Percentiles rank a stretch among this genome's conserved stretches.
These are phyloP conservation scores for Phytophthora cryptogea DNA, from an alignment of 352 stramenopile genomes.

Conservation along the genomic window DNA sequence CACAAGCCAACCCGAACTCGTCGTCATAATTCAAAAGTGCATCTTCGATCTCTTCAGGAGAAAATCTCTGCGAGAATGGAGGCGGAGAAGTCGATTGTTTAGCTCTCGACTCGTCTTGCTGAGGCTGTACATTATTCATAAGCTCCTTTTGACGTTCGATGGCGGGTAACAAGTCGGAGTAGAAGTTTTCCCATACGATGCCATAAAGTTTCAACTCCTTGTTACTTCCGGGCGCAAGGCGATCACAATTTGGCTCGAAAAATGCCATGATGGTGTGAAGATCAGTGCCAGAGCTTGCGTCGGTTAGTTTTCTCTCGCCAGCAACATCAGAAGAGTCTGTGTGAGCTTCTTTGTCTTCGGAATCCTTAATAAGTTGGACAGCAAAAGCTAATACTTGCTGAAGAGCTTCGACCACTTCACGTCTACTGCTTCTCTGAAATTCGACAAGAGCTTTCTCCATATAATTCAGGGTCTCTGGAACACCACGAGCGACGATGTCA, in stretches of 20 bases:
- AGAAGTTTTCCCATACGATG: slow-evolving; percentile 62
- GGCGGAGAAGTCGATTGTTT: not conserved
- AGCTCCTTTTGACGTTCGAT: slow-evolving; percentile 43
- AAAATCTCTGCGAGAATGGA: slow-evolving; percentile 38
- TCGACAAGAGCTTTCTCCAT: slow-evolving; percentile 58
- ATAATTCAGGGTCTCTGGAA: slow-evolving; percentile 48
- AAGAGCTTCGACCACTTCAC: slow-evolving; percentile 54
- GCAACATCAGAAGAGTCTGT: not conserved
- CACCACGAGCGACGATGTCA: slow-evolving; percentile 54
- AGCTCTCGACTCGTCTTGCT: not conserved
- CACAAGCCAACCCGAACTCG: slow-evolving; percentile 45
- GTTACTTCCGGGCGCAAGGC: slow-evolving; percentile 31
- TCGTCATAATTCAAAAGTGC: slow-evolving; percentile 62
- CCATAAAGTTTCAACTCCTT: slow-evolving; percentile 56
- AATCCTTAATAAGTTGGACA: slow-evolving; percentile 19
- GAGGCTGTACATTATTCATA: not conserved
- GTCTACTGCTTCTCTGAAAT: slow-evolving; percentile 50
- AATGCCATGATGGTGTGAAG: slow-evolving; percentile 37
- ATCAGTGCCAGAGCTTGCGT: slow-evolving; percentile 16
- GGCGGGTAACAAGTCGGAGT: slow-evolving; percentile 42
- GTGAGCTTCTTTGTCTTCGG: not conserved
- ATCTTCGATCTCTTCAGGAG: slow-evolving; percentile 53
- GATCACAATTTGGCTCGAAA: slow-evolving; percentile 56
- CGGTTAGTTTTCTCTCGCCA: not conserved
- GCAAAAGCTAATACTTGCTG: slow-evolving; percentile 46